These are phyloP conservation scores for Neurospora tetrasperma DNA, from an alignment of 495 filamentous ascomycete genomes.

Conservation along the genomic window DNA sequence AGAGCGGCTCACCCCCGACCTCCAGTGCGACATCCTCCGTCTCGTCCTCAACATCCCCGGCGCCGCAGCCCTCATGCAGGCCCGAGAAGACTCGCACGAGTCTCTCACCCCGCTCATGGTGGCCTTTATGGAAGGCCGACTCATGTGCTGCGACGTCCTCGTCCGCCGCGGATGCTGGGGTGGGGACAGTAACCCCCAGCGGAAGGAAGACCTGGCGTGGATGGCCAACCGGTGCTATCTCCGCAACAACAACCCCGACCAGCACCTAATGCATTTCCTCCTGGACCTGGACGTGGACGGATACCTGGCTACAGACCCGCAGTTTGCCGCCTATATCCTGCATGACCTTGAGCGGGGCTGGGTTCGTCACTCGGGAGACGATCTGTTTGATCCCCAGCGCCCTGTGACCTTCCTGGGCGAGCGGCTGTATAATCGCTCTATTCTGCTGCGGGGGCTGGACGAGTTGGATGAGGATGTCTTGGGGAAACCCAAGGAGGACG, in stretches of 20 bases:
- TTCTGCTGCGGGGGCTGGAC: background rate
- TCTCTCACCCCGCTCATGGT: conserved; percentile 8
- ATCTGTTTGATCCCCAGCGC: background rate
- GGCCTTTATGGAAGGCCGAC: conserved; percentile 7
- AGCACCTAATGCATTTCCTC: conserved; percentile 2
- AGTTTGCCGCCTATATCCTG: background rate
- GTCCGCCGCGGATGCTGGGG: conserved; percentile 12
- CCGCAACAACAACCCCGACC: too few relatives aligned
- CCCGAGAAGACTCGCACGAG: conserved; percentile 1
- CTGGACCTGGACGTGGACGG: conserved; percentile 12
- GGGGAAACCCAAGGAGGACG: background rate
- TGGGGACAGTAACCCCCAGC: background rate
- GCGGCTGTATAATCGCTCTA: background rate
- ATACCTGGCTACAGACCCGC: background rate
- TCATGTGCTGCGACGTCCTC: conserved; percentile 16
- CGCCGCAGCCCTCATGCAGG: conserved; percentile 1
- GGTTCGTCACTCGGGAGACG: too few relatives aligned
- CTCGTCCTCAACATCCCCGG: conserved; percentile 13
- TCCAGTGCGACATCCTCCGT: conserved; percentile 10
- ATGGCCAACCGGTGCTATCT: background rate
- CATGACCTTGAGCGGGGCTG: too few relatives aligned
- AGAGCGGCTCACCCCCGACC: background rate
- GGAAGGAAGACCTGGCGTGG: background rate
- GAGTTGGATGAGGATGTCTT: background rate
- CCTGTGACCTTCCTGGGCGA: background rate